phyloP scores from a whole-genome alignment of 495 filamentous ascomycete genomes.

The Pyrenopolyporus hunteri region DNA sequence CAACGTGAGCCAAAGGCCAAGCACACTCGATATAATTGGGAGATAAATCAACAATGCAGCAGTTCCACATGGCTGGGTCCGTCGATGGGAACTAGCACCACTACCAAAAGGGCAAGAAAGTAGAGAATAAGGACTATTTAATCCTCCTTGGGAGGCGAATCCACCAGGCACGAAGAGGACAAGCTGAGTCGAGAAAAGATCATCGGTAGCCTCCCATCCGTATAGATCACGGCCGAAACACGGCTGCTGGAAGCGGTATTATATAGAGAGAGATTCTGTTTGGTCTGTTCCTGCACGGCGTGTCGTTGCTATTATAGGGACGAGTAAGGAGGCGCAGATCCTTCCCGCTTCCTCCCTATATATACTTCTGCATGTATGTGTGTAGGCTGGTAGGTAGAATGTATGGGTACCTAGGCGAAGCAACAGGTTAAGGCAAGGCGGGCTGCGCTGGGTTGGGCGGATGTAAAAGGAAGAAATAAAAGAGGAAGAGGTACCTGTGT shows the following conservation, averaged over 20 bases:
- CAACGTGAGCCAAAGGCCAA: neutral
- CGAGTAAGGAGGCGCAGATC: neutral
- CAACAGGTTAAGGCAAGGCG: too few species aligned
- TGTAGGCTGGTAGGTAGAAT: too few species aligned
- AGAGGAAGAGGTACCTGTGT: too few species aligned
- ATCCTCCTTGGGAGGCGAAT: neutral
- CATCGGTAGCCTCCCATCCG: neutral
- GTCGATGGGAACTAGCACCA: neutral
- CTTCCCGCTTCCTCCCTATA: neutral
- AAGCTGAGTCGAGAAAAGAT: neutral
- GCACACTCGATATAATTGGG: neutral
- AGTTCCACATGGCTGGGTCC: conserved; percentile 4
- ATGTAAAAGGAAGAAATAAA: too few species aligned
- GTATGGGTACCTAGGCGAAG: too few species aligned
- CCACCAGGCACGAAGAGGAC: neutral
- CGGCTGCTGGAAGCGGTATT: neutral
- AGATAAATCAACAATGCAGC: neutral
- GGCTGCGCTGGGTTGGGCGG: too few species aligned
- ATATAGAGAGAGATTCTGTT: neutral
- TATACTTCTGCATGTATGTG: too few species aligned
- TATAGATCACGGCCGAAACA: too few species aligned
- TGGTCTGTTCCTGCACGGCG: conserved; percentile 2
- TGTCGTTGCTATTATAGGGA: conserved; percentile 4
- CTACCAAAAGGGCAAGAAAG: neutral
- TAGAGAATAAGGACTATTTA: neutral